Evolutionary conservation across 495 filamentous ascomycete species (phyloP).

Genomic region (Hyaloscypha hepaticicola): DNA sequence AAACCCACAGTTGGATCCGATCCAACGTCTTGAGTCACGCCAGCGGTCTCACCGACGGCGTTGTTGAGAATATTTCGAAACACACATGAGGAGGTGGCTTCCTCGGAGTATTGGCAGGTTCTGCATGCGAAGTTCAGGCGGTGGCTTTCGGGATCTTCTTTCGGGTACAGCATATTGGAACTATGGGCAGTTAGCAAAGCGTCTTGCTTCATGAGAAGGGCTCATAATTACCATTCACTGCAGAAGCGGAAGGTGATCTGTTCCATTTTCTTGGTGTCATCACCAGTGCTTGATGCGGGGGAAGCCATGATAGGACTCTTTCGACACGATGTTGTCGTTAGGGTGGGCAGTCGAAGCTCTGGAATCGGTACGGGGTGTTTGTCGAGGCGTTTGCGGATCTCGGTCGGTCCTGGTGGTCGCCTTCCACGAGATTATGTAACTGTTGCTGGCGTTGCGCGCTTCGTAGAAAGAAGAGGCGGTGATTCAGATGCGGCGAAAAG

Average conservation of each 20-base stretch:
- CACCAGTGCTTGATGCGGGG: slow-evolving; percentile 54
- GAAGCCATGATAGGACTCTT: slow-evolving; percentile 52
- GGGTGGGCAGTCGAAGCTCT: background rate
- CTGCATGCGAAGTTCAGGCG: slow-evolving; percentile 66
- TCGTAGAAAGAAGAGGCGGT: background rate
- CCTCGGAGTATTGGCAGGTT: slow-evolving; percentile 86
- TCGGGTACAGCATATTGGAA: slow-evolving; percentile 96
- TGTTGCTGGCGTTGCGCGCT: background rate
- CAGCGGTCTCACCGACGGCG: slow-evolving; percentile 89
- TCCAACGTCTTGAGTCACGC: slow-evolving; percentile 94
- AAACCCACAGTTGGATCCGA: slow-evolving; percentile 95
- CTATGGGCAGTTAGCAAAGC: slow-evolving; percentile 36
- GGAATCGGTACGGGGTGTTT: background rate
- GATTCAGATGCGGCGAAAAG: background rate
- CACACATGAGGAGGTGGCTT: slow-evolving; percentile 80
- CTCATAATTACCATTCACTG: slow-evolving; percentile 72
- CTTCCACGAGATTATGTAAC: background rate
- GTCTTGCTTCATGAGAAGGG: background rate
- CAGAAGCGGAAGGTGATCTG: slow-evolving; percentile 96
- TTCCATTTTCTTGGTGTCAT: slow-evolving; percentile 59
- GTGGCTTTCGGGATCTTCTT: slow-evolving; percentile 70
- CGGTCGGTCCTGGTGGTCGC: background rate
- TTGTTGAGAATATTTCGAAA: slow-evolving; percentile 89
- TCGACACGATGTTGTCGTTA: background rate
- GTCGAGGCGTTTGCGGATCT: background rate